Base-by-base conservation (phyloP, 768 basidiomycete genomes). In the Filobasidium floriforme region DNA sequence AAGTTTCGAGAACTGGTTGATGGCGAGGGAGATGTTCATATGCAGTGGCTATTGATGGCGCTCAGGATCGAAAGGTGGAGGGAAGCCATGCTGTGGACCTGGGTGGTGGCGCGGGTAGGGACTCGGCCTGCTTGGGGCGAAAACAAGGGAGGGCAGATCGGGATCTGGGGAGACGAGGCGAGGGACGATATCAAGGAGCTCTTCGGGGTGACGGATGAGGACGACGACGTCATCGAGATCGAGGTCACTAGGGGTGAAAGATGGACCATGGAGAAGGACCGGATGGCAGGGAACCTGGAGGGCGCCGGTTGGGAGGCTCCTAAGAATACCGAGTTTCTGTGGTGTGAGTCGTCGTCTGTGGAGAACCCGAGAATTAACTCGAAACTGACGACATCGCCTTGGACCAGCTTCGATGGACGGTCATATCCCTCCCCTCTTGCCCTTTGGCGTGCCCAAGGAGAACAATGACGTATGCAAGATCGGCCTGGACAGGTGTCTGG, bases 51-150 rank as follows among this genome's bases (percentile, higher is more conserved):
- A 9, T 37, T 73, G 52, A 71, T 70, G 0, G 69, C 73, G 43
- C 51, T 74, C 19, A 61, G 73, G 69, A 71, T 77, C 22, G 76
- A 77, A 51, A 68, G 76, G 32, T 77, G 76, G 76, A 67, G 76
- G 24, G 75, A 75, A 65, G 76, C 73, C n/a, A 54, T 77, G 22
- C 55, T 79, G n/a, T 79, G 75, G 75, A 76, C 75, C 4, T 79
- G 75, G 61, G 62, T 68, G 7, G 75, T 79, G 7, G 74, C 70
- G 4, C 69, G 70, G 54, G 66, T 79, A 1, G 73, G 74, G 6
- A 68, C 66, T 0, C 54, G 71, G 7, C 63, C 67, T 15, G 24
- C 41, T 22, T 68, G 67, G 67, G 65, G 60, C 5, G 41, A 66
- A 2, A 6, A 66, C 24, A 26, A 61, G 15, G 65, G 60, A 12